Evolutionary conservation across 495 filamentous ascomycete species (phyloP), one percentile per base, ranked within the genome.

Genomic region (Aspergillus sclerotioniger): DNA sequence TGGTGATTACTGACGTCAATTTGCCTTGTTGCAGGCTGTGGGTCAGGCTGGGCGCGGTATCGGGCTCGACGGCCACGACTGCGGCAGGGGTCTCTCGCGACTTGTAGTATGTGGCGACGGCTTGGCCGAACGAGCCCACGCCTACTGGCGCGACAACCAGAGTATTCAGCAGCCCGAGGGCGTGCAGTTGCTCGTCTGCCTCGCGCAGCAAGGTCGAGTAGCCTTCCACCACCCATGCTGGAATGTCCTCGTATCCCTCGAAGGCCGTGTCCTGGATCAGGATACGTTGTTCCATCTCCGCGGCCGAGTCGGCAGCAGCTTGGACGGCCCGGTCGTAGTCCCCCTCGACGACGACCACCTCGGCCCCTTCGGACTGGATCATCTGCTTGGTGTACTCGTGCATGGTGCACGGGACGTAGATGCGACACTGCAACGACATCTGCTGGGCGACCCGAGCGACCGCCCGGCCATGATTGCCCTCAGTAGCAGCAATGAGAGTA

Each of bases 401-500:
- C 79, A 88, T 82, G 19, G 70, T 64, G 2, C 52, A 49, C 0
- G 87, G 84, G 5, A 88, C 85, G 54, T 80, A 86, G 16, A 91
- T 79, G 21, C 67, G 65, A 0, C 75, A 72, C 0, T 72, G 63
- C 0, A 88, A 65, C 0, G 69, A 74, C 9, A 91, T 62, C 13
- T 84, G 69, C n/a, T 62, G 58, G 0, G 80, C 86, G 82, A 90
- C 87, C 4, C 79, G 76, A 0, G 87, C 84, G 2, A 87, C 81
- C 2, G 89, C 87, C 6, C 87, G 74, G 1, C 88, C 89, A 77
- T 87, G 86, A 62, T 92, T 92, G 0, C 88, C 89, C 39, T 87
- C 85, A 0, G 89, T 87, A 13, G 83, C 82, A 37, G 87, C 70
- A 64, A 81, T 69, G 52, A 84, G 57, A 13, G 64, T 59, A 60